Evolutionary conservation across 1,284 basidiomycete species (phyloP), one percentile per base, ranked within the genome.

Genomic region (Phellinidium pouzarii): DNA sequence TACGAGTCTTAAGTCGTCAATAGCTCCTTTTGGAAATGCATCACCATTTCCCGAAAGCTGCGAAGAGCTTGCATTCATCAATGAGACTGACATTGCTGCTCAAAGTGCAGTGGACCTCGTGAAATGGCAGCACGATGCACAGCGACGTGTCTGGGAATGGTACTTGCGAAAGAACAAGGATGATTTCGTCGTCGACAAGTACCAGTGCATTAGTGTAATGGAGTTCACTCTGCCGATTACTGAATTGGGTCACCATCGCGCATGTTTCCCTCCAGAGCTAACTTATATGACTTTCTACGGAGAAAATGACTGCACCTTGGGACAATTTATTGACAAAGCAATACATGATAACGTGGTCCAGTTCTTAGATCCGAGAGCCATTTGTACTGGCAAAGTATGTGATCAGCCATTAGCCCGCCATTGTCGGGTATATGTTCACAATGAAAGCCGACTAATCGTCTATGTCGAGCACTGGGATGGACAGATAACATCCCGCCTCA

Each of bases 61-160:
- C 20, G 53, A 54, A 26, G 40, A 54, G 38, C 71, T 78, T 20
- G 60, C 66, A 7, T 54, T 80, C 37, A 84, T 78, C 60, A 76
- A 76, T 0, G 63, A 65, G 1, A 66, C 71, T 17, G 80, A 87
- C 58, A 90, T 94, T 50, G 68, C 75, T 3, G 68, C 83, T 25
- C 84, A 90, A 65, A 91, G 88, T 62, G 76, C 75, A 19, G 77
- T 90, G 44, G 78, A 77, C 38, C 75, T 82, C 40, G 72, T 88
- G 29, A 84, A 87, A 64, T 85, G 83, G 71, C 82, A 84, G 54
- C 88, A 94, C 57, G 82, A 85, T 54, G 90, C 94, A 61, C 86
- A 91, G 59, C 78, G 89, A 38, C 83, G 86, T 44, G 79, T 93
- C 17, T 97, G 94, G 91, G 86, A 92, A 62, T 94, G 90, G 85